Base-by-base conservation (phyloP, 108 stramenopile species). In the Nitzschia putrida region DNA sequence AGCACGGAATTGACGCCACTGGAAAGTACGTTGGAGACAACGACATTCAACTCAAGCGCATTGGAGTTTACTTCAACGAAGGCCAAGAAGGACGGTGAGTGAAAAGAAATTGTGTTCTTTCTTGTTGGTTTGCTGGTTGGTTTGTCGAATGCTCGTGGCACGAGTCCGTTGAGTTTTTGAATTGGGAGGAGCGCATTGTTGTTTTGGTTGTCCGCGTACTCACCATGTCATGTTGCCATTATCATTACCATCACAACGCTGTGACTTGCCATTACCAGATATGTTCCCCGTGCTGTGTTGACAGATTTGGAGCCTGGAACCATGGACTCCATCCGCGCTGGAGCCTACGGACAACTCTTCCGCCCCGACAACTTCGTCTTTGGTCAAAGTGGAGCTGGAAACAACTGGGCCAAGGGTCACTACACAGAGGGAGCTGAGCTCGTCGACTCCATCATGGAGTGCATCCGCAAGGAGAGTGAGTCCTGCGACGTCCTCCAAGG, bases 351-450 rank as follows among this genome's bases (percentile, higher is more conserved):
- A 38, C 45, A 81, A 53, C 85, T 97, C 51, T 97, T 96, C 89
- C 88, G 95, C 53, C 97, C 97, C 21, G 97, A 97, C 65, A 97
- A 97, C 92, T 96, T 96, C 73, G 91, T 97, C 53, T 95, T 94
- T 77, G 97, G 97, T 54, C 95, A 96, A 79, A 85, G 88, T 22
- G 94, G 89, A 49, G 92, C 88, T 59, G 88, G 88, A 58, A 90
- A 93, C 83, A 93, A 93, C 79, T 90, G 97, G 97, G 97, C 97
- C 81, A 96, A 96, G 83, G 97, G 97, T 70, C 95, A 96, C 74
- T 97, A 97, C 89, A 97, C 97, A 7, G 95, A 96, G 81, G 95
- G 97, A 25, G 97, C 93, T 37, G 95, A 97, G 83, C 93, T 96
- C 56, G 92, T 96, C 52, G 97, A 97, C 83, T 83, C 89, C 50